These are phyloP conservation scores for Aspergillus felis DNA, from an alignment of 2,329 filamentous ascomycete genomes.

Conservation along the genomic window DNA sequence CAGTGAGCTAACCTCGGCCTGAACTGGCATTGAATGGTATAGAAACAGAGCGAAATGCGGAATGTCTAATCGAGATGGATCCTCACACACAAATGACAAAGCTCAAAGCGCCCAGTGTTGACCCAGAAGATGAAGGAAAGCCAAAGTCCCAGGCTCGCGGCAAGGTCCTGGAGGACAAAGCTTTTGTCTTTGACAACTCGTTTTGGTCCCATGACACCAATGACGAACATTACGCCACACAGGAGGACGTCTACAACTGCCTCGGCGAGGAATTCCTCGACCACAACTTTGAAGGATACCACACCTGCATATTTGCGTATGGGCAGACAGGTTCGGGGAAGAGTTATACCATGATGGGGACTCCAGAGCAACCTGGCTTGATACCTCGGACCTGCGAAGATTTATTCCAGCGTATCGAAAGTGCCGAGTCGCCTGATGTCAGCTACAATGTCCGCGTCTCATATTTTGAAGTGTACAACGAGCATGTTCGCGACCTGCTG, in stretches of 20 bases:
- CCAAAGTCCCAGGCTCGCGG: constrained; percentile 59
- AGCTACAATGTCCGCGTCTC: constrained; percentile 97
- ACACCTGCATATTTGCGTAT: constrained; percentile 98
- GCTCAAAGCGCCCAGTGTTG: constrained; percentile 65
- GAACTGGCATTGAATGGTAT: constrained; percentile 1
- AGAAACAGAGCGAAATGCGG: constrained; percentile 78
- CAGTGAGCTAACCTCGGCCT: not conserved
- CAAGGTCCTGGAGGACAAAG: constrained; percentile 78
- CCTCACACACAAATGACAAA: constrained; percentile 80
- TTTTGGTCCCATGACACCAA: constrained; percentile 88
- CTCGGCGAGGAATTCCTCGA: constrained; percentile 96
- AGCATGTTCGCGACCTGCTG: constrained; percentile 92
- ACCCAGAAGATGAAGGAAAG: constrained; percentile 49
- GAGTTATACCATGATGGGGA: constrained; percentile 98
- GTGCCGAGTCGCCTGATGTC: constrained; percentile 80
- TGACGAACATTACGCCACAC: constrained; percentile 83
- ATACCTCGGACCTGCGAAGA: constrained; percentile 96
- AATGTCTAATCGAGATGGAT: constrained; percentile 90
- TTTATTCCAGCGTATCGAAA: constrained; percentile 87
- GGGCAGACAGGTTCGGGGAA: constrained; percentile 97
- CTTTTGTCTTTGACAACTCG: constrained; percentile 93
- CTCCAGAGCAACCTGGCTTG: constrained; percentile 75
- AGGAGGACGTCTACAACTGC: constrained; percentile 90
- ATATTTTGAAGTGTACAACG: constrained; percentile 99
- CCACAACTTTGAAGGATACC: constrained; percentile 98